Base-by-base conservation (phyloP, 2,329 filamentous ascomycete species). In the Microcera coccophila region DNA sequence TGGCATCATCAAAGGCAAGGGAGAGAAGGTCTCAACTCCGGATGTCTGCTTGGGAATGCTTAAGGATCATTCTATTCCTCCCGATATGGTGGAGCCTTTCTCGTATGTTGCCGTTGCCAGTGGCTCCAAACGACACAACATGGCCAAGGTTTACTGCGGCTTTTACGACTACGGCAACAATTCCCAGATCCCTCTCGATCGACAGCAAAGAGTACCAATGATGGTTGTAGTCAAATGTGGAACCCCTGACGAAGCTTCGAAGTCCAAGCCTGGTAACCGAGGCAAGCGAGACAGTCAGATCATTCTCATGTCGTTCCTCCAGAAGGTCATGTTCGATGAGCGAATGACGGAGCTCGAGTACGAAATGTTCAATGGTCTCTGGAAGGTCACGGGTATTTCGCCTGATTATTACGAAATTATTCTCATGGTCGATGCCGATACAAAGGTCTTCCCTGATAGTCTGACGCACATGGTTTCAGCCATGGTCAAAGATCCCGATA, bases 321-420 rank as follows among this genome's bases (percentile, higher is more conserved):
- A 98, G 64, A 98, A 98, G 73, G 93, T 98, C 62, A 98, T 98
- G 93, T 98, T 98, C 60, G 93, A 98, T 64, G 94, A 98, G 70
- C 87, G 93, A 49, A 98, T 98, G 93, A 98, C 94, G 15, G 91
- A 98, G 67, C 84, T 98, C 39, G 93, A 98, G 66, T 98, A 90
- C 62, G 93, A 98, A 64, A 97, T 98, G 87, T 98, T 98, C 75
- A 98, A 97, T 64, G 93, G 93, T 41, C 77, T 98, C 50, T 98
- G 91, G 90, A 95, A 95, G 67, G 88, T 98, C 34, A 98, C 93
- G 15, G 94, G 94, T 55, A 97, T 98, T 50, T 95, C 90, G 4
- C 93, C 93, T 12, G 93, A 98, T 68, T 98, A 90, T 66, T 98
- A 97, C 67, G 93, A 98, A 66, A 85, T 91, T 18, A 88, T 97